Evolutionary conservation across 768 basidiomycete genomes (phyloP).

Genomic region (Russula sp.): DNA sequence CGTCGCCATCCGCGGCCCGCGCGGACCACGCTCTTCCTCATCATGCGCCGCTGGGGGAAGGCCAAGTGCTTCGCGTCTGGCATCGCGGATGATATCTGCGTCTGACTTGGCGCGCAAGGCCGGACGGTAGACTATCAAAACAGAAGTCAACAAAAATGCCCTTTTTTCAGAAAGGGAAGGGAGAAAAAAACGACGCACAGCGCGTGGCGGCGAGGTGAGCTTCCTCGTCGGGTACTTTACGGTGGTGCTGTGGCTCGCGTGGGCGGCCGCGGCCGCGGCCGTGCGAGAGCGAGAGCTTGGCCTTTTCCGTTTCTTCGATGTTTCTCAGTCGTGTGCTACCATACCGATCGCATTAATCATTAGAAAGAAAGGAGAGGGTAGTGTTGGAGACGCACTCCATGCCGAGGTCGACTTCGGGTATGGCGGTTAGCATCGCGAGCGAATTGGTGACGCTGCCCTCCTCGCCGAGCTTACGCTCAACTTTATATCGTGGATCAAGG

Average conservation of each 20-base stretch:
- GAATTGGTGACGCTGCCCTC: conserved; percentile 94
- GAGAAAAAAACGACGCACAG: conserved; percentile 51
- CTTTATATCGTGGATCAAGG: conserved; percentile 66
- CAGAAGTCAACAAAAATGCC: background rate
- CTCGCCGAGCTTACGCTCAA: conserved; percentile 52
- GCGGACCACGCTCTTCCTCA: conserved; percentile 38
- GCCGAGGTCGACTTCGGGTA: conserved; percentile 96
- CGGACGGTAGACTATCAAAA: conserved; percentile 71
- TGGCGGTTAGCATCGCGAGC: conserved; percentile 93
- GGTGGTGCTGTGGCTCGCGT: conserved; percentile 39
- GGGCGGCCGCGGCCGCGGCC: conserved; percentile 44
- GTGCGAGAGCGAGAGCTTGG: conserved; percentile 82
- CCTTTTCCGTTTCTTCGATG: conserved; percentile 97
- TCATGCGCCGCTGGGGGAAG: conserved; percentile 54
- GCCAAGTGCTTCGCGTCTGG: conserved; percentile 84
- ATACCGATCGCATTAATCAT: background rate
- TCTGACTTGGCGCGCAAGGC: conserved; percentile 82
- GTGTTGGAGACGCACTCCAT: conserved; percentile 75
- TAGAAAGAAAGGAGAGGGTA: background rate
- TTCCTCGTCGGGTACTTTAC: conserved; percentile 59
- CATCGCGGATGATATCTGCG: conserved; percentile 81
- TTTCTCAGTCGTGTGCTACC: conserved; percentile 82
- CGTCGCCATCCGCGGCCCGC: conserved; percentile 76
- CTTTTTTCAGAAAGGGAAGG: background rate
- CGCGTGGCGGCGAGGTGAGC: conserved; percentile 83